Evolutionary conservation across 768 basidiomycete species (phyloP), one percentile per base, ranked within the genome.

Genomic region (Tylopilus felleus): DNA sequence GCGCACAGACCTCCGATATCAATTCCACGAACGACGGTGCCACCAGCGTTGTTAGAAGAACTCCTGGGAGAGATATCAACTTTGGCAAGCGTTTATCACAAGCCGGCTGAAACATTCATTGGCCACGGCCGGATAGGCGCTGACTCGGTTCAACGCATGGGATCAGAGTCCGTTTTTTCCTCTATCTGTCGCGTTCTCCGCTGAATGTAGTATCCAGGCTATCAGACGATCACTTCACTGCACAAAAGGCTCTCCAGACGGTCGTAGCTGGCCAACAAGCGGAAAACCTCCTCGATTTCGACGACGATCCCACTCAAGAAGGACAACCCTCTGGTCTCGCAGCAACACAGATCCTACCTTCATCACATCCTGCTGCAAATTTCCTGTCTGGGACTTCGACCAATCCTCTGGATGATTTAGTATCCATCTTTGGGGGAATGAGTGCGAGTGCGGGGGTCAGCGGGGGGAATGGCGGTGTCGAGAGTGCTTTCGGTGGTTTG

Each of bases 1-100:
- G 90, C 94, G 1, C 83, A 88, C 53, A 82, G 94, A 50, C 97
- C 97, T 3, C 94, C 94, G 27, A 99, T 99, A 68, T 87, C 90
- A 4, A 83, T 98, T 49, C 91, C 94, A 0, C 85, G 88, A 51
- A 96, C 93, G 35, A 94, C 92, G 0, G 93, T 99, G 1, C 77
- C 95, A 0, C 81, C 92, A 1, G 91, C 83, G 0, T 73, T 98
- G 17, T 74, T 98, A 29, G 95, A 98, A 64, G 97, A 98, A 65
- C 80, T 99, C 3, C 72, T 98, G 0, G 84, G 87, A 28, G 97
- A 98, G 68, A 82, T 98, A 21, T 93, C 92, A 2, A 85, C 81
- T 41, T 74, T 98, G 19, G 92, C 93, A 6, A 96, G 93, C 65
- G 93, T 96, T 2, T 99, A 99, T 67, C 97, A 99, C 74, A 98